These are phyloP conservation scores for Malassezia globosa DNA, from an alignment of 1,284 basidiomycete species.

Conservation along the genomic window DNA sequence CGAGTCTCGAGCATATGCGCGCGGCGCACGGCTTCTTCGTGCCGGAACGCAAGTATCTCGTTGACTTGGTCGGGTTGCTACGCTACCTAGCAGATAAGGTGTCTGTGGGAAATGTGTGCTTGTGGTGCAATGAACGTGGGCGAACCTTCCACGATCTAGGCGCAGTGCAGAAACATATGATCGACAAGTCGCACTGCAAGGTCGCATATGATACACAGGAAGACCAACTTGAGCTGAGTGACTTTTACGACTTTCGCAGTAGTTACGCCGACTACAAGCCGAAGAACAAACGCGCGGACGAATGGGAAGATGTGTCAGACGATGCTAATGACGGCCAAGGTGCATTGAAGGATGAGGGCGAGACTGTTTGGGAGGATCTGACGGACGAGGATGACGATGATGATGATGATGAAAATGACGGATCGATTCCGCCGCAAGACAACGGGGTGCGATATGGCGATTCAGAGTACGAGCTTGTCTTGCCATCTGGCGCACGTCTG, in stretches of 20 bases:
- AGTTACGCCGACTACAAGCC: slow-evolving; percentile 57
- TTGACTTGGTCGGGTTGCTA: slow-evolving; percentile 71
- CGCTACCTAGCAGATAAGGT: slow-evolving; percentile 86
- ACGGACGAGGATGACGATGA: slow-evolving; percentile 12
- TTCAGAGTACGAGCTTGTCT: slow-evolving; percentile 69
- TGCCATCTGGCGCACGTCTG: slow-evolving; percentile 82
- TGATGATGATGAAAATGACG: slow-evolving; percentile 11
- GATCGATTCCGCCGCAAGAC: neutral
- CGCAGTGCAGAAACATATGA: slow-evolving; percentile 42
- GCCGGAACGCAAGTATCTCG: slow-evolving; percentile 80
- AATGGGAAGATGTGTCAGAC: slow-evolving; percentile 32
- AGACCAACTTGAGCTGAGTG: slow-evolving; percentile 75
- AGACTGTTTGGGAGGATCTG: slow-evolving; percentile 17
- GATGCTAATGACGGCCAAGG: slow-evolving; percentile 21
- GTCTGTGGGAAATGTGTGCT: slow-evolving; percentile 79
- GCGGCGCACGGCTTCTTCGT: slow-evolving; percentile 83
- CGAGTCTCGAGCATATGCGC: slow-evolving; percentile 78
- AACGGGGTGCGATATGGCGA: slow-evolving; percentile 33
- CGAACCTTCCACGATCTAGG: slow-evolving; percentile 32
- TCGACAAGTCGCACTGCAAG: slow-evolving; percentile 65
- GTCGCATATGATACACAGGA: slow-evolving; percentile 73
- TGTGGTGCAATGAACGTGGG: slow-evolving; percentile 58
- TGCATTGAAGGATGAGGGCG: slow-evolving; percentile 9
- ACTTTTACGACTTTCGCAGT: slow-evolving; percentile 81
- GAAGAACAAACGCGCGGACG: slow-evolving; percentile 41